phyloP scores from a whole-genome alignment of 1,284 basidiomycete genomes.

The Heterobasidion occidentale region DNA sequence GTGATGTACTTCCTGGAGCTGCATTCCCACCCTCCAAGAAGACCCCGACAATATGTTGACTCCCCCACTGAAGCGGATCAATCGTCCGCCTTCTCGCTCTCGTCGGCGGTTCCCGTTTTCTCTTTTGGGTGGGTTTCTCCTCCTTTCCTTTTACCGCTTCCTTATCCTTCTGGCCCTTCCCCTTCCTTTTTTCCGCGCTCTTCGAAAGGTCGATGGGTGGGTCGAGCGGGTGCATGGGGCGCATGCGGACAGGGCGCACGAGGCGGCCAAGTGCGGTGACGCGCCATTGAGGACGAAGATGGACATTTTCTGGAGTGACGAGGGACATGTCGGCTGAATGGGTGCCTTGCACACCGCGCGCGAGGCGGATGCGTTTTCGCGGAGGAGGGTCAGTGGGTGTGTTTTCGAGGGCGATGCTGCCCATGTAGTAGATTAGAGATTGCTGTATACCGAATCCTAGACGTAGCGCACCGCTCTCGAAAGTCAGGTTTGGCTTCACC shows the following conservation, averaged over 20 bases:
- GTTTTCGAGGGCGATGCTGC: slow-evolving; percentile 30
- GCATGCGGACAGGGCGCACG: slow-evolving; percentile 58
- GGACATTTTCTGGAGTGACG: slow-evolving; percentile 47
- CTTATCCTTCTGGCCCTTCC: slow-evolving; percentile 2
- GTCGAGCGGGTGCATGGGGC: slow-evolving; percentile 53
- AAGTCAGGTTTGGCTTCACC: slow-evolving; percentile 74
- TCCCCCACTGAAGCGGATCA: slow-evolving; percentile 62
- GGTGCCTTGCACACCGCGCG: slow-evolving; percentile 26
- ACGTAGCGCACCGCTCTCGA: slow-evolving; percentile 39
- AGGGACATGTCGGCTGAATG: slow-evolving; percentile 55
- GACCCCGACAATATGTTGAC: slow-evolving; percentile 54
- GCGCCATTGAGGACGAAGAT: slow-evolving; percentile 50
- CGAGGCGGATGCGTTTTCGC: slow-evolving; percentile 26
- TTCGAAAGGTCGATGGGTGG: slow-evolving; percentile 18
- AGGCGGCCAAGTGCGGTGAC: slow-evolving; percentile 59
- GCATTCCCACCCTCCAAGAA: slow-evolving; percentile 40
- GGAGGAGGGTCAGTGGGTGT: slow-evolving; percentile 16
- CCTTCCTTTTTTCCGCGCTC: slow-evolving; percentile 9
- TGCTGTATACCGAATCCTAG: neutral
- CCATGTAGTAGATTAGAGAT: neutral
- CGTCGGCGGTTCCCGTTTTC: slow-evolving; percentile 25
- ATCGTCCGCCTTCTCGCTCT: slow-evolving; percentile 49
- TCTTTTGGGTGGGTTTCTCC: slow-evolving; percentile 1
- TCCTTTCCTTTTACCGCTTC: slow-evolving; percentile 2
- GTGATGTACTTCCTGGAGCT: neutral